Evolutionary conservation across 106 monocot genomes (phyloP).

Genomic region (Hemerocallis citrina): DNA sequence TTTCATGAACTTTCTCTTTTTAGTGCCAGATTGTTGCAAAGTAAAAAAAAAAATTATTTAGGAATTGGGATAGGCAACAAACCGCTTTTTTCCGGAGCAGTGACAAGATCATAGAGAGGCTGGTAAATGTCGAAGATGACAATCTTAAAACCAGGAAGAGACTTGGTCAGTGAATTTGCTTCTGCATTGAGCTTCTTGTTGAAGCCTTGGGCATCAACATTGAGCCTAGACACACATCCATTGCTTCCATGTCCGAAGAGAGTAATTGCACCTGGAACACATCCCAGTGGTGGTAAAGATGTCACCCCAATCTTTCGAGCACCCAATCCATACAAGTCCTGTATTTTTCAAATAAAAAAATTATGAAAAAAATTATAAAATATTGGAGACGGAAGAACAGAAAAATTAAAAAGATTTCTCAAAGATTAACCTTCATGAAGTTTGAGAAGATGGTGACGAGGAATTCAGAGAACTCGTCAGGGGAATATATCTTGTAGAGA

Average conservation of each 20-base stretch:
- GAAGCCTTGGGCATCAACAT: constrained; percentile 47
- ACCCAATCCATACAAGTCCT: constrained; percentile 60
- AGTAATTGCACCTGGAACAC: constrained; percentile 65
- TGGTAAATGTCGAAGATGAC: constrained; percentile 67
- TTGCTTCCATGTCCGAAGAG: constrained; percentile 68
- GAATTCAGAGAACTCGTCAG: constrained; percentile 44
- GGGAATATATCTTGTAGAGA: constrained; percentile 45
- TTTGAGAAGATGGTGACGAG: constrained; percentile 54
- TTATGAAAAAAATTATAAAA: too few relatives aligned
- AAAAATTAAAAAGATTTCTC: neutral
- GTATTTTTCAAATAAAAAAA: too few relatives aligned
- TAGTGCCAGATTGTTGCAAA: too few relatives aligned
- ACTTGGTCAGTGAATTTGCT: constrained; percentile 24
- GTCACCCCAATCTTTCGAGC: constrained; percentile 85
- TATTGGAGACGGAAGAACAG: neutral
- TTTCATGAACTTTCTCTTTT: too few relatives aligned
- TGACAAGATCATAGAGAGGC: constrained; percentile 50
- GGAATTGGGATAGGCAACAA: too few relatives aligned
- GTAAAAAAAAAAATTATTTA: too few relatives aligned
- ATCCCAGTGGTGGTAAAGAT: constrained; percentile 65
- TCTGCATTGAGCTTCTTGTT: constrained; percentile 47
- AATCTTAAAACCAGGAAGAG: constrained; percentile 44
- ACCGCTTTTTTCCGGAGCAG: constrained; percentile 42
- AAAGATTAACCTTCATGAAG: constrained; percentile 20
- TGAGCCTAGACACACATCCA: constrained; percentile 49